Evolutionary conservation across 2,329 filamentous ascomycete genomes (phyloP).

Genomic region (Trichoderma endophyticum): DNA sequence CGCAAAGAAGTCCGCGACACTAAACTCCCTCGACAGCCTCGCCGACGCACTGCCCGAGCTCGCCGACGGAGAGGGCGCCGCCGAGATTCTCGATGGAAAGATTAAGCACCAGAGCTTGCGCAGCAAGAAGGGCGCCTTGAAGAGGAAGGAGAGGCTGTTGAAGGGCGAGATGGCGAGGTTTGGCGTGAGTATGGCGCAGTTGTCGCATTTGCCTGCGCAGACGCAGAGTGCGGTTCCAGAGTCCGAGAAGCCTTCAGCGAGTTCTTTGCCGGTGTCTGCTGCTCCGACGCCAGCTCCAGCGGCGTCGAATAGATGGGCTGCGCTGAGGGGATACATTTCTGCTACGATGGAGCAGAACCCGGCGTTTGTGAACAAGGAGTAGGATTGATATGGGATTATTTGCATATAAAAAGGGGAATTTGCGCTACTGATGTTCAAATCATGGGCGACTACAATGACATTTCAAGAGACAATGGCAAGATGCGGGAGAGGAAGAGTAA

Average conservation of each 20-base stretch:
- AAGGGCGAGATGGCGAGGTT: constrained; percentile 80
- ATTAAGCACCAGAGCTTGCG: constrained; percentile 72
- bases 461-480: background rate
- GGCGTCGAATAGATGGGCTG: constrained; percentile 69
- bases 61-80: constrained; percentile 44
- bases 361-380: constrained; percentile 53
- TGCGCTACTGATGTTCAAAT: too few relatives aligned
- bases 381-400: background rate
- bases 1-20: constrained; percentile 62
- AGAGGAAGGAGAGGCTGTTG: constrained; percentile 77
- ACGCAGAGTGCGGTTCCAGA: background rate
- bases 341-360: constrained; percentile 86
- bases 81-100: constrained; percentile 50
- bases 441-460: background rate
- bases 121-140: constrained; percentile 74
- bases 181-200: constrained; percentile 73
- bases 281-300: constrained; percentile 21
- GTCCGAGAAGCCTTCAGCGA: background rate
- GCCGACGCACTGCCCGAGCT: constrained; percentile 75
- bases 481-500: background rate
- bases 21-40: constrained; percentile 71
- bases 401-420: background rate
- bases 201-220: constrained; percentile 46
- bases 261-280: background rate
- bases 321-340: constrained; percentile 78